Evolutionary conservation across 495 filamentous ascomycete species (phyloP).

Genomic region (Terfezia boudieri): DNA sequence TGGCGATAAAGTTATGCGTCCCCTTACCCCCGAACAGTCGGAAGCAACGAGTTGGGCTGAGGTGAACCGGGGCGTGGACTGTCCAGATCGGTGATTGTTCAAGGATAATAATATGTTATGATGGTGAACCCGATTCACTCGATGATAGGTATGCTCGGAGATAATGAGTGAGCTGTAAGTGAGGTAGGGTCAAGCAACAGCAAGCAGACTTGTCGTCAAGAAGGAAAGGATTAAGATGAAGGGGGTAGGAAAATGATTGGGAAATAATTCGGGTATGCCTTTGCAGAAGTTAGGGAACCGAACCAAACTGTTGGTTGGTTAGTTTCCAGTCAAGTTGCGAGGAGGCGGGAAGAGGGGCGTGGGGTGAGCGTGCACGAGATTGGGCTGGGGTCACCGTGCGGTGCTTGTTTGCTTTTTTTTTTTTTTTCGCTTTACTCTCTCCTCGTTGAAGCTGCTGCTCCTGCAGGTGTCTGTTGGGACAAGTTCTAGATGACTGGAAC

Average conservation of each 20-base stretch:
- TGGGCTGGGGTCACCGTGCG: not conserved
- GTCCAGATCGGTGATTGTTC: too few relatives aligned
- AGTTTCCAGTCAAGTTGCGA: not conserved
- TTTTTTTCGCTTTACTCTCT: not conserved
- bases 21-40: too few relatives aligned
- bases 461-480: not conserved
- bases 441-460: not conserved
- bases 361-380: not conserved
- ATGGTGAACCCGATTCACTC: too few relatives aligned
- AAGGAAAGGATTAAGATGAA: not conserved
- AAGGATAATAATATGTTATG: too few relatives aligned
- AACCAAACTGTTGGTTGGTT: not conserved
- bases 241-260: not conserved
- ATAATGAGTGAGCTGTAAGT: too few relatives aligned
- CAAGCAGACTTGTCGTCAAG: too few relatives aligned
- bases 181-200: too few relatives aligned
- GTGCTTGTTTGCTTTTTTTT: not conserved
- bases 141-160: too few relatives aligned
- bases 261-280: not conserved
- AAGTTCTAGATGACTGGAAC: not conserved
- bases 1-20: too few relatives aligned
- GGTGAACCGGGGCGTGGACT: too few relatives aligned
- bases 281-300: not conserved
- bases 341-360: not conserved
- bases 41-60: too few relatives aligned